phyloP scores from a whole-genome alignment of 345 rosid species.

The Syzygium aromaticum region DNA sequence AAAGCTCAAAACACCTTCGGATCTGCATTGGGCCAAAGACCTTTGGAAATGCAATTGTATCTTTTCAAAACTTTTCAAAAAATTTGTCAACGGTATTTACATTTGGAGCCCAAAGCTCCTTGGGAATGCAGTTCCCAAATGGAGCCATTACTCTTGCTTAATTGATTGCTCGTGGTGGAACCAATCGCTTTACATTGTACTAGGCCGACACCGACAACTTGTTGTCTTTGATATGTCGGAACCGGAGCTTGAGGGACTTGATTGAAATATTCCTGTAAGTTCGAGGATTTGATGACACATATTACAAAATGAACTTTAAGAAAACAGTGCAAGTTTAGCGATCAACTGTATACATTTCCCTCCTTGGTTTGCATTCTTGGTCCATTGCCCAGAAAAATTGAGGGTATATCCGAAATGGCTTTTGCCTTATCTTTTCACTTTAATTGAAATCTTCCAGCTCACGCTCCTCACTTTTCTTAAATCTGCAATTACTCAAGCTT shows the following conservation, averaged over 20 bases:
- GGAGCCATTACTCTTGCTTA: neutral
- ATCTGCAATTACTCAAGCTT: neutral
- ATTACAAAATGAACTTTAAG: neutral
- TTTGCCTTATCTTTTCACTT: neutral
- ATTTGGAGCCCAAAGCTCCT: too few relatives aligned
- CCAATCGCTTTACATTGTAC: neutral
- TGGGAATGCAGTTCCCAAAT: too few relatives aligned
- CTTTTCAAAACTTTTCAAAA: too few relatives aligned
- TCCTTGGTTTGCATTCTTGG: neutral
- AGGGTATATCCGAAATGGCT: rapidly evolving
- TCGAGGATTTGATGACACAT: neutral
- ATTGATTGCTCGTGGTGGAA: neutral
- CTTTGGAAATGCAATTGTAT: too few relatives aligned
- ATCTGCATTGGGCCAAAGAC: too few relatives aligned
- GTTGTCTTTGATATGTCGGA: neutral
- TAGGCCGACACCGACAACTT: neutral
- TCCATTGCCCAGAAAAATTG: neutral
- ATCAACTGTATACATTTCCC: neutral
- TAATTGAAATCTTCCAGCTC: rapidly evolving
- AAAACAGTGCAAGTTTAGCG: neutral
- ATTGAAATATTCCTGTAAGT: neutral
- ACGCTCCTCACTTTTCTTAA: neutral
- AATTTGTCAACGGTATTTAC: too few relatives aligned
- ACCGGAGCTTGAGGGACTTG: neutral
- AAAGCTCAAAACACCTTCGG: too few relatives aligned